A percentile compares a stretch with the other conserved stretches of the same genome.
These are phyloP conservation scores for Umbelopsis sp. DNA, from an alignment of 371 early-diverging fungal species.

Conservation along the genomic window DNA sequence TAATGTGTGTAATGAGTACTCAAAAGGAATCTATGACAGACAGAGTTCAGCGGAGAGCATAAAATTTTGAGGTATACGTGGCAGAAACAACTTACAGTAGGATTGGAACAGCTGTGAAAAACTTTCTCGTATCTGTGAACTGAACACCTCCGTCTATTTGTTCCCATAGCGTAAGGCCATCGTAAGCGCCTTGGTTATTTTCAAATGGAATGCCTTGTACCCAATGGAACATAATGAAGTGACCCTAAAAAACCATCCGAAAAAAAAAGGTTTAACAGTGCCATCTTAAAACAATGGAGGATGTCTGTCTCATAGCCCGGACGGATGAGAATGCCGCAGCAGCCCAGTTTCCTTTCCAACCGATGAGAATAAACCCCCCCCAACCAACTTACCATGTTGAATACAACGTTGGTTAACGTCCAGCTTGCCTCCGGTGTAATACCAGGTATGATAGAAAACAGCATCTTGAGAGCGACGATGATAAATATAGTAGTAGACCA, in stretches of 20 bases:
- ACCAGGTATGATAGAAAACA: slow-evolving; percentile 87
- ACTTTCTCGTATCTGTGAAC: slow-evolving; percentile 97
- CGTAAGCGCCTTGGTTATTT: slow-evolving; percentile 93
- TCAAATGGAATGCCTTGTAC: slow-evolving; percentile 94
- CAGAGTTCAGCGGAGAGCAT: slow-evolving; percentile 7
- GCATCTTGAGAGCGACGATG: slow-evolving; percentile 77
- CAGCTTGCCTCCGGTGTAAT: slow-evolving; percentile 91
- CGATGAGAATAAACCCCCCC: background rate
- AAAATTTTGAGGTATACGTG: background rate
- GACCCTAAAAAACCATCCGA: slow-evolving; percentile 60
- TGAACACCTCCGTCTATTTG: slow-evolving; percentile 97
- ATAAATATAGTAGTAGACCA: slow-evolving; percentile 89
- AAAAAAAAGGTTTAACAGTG: background rate
- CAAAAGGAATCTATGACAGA: slow-evolving; percentile 80
- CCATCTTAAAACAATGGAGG: no score
- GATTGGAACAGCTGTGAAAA: slow-evolving; percentile 91
- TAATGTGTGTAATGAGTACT: slow-evolving; percentile 95
- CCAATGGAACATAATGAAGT: slow-evolving; percentile 96
- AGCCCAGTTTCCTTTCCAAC: no score
- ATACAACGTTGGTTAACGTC: slow-evolving; percentile 93
- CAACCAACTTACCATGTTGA: slow-evolving; percentile 76
- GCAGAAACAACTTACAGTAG: slow-evolving; percentile 71
- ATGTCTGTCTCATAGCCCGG: no score
- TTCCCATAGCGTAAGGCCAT: slow-evolving; percentile 96
- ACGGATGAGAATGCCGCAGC: no score